Conservation (phyloP, 805 yeast species). For the Candida yuanshanica region DNA sequence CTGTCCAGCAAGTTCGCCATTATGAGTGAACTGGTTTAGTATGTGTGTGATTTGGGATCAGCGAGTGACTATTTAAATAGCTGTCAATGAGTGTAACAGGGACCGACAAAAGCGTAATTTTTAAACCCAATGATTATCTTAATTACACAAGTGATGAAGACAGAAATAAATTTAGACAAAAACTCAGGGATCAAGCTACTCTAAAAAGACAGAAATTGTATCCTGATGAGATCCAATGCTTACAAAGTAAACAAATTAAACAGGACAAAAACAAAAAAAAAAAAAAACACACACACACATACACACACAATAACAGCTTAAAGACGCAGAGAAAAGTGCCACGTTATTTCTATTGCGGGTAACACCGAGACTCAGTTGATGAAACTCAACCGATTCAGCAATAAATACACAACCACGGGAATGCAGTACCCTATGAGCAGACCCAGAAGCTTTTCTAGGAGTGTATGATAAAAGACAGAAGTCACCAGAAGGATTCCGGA, state of each 20-base stretch:
- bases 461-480: slow-evolving; percentile 75
- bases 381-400: neutral
- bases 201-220: too few species aligned
- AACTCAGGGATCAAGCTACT: too few species aligned
- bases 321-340: neutral
- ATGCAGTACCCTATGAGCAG: slow-evolving; percentile 55
- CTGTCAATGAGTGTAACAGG: too few species aligned
- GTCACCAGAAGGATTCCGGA: slow-evolving; percentile 51
- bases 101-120: too few species aligned
- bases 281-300: too few species aligned
- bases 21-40: too few species aligned
- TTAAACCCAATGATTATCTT: too few species aligned
- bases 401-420: slow-evolving; percentile 17
- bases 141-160: too few species aligned
- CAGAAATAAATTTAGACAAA: too few species aligned
- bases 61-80: neutral
- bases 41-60: neutral
- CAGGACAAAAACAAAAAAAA: too few species aligned
- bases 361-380: neutral
- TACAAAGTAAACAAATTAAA: too few species aligned
- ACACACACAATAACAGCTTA: neutral
- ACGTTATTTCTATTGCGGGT: neutral
- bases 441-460: slow-evolving; percentile 70
- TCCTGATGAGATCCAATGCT: too few species aligned
- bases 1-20: neutral